A percentile compares a stretch with the other conserved stretches of the same genome.
Conservation (phyloP, 345 rosid species). For the Bruguiera sexangula region DNA sequence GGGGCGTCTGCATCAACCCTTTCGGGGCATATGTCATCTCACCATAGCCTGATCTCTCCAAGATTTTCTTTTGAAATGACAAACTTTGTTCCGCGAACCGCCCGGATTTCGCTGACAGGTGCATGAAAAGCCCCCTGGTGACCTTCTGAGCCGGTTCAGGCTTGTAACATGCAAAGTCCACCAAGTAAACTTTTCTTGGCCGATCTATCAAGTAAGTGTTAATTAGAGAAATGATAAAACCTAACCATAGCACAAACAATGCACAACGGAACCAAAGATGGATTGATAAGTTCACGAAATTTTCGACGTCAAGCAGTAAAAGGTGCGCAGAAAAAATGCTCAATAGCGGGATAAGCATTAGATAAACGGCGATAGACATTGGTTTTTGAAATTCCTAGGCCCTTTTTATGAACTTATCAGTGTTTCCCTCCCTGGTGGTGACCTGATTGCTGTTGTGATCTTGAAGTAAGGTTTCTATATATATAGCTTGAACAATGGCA, state of each 20-base stretch:
- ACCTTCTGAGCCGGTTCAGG: conserved; percentile 1
- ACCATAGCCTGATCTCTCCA: conserved; percentile 22
- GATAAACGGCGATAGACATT: conserved; percentile 15
- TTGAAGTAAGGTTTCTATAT: too few species aligned
- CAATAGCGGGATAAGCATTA: neutral
- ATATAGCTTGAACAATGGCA: too few species aligned
- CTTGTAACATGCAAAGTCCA: conserved; percentile 24
- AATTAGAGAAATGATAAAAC: neutral
- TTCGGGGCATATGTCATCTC: conserved; percentile 15
- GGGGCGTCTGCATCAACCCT: conserved; percentile 1
- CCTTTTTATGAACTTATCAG: too few species aligned
- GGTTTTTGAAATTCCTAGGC: too few species aligned
- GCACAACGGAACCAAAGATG: conserved; percentile 3
- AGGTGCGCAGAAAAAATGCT: neutral
- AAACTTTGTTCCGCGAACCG: conserved; percentile 15
- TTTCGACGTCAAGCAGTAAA: neutral
- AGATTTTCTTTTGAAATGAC: conserved; percentile 11
- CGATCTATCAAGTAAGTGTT: conserved; percentile 3
- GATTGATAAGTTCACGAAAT: neutral
- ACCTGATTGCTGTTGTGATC: too few species aligned
- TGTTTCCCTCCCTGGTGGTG: too few species aligned
- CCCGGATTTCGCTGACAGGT: neutral
- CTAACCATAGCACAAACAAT: neutral
- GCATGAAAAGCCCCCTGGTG: conserved; percentile 9
- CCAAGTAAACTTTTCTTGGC: conserved; percentile 16